Base-by-base conservation (phyloP, 2,329 filamentous ascomycete species). In the Didymella pomorum region DNA sequence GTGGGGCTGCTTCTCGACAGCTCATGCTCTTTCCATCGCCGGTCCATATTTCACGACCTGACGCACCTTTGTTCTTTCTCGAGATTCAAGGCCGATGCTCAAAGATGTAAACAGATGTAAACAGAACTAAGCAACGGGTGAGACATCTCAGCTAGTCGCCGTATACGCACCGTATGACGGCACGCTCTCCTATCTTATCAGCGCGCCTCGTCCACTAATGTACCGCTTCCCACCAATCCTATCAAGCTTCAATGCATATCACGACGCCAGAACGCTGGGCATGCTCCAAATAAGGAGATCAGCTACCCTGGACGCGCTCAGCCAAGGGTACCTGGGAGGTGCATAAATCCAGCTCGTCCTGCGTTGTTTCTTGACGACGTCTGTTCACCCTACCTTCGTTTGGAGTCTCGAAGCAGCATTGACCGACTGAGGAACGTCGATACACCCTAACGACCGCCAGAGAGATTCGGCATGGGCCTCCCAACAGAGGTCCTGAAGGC, bases 401-500 rank as follows among this genome's bases (percentile, higher is more conserved):
- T 7, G 35, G 41, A 26, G 14, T 25, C 18, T 31, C 8, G 20
- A 31, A 29, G n/a, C 43, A 20, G 8, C 23, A 28, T 29, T 10
- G 33, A 45, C 18, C 35, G 18, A 20, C 20, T n/a, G 18, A 39
- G 35, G 16, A 39, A 14, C 35, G 8, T 18, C 18, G n/a, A n/a
- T 10, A 20, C 35, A 20, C 9, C 18, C 35, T 20, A 18, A 39
- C 35, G 18, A 39, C 35, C n/a, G 8, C 18, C n/a, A 7, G 10
- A n/a, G 7, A 1, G 5, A 28, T 21, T 16, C 14, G 37, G 18
- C 12, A 73, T 73, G 67, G 65, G 52, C 5, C 66, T 72, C 35
- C 67, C 69, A 31, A 63, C 57, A 52, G 68, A 72, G 42, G 70
- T 74, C 3, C 49, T 73, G 43, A 67, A 77, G 39, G 81, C 80